A percentile compares a stretch with the other conserved stretches of the same genome.
Evolutionary conservation across 208 protist species (phyloP).

Genomic region (Trypanosoma melophagium): DNA sequence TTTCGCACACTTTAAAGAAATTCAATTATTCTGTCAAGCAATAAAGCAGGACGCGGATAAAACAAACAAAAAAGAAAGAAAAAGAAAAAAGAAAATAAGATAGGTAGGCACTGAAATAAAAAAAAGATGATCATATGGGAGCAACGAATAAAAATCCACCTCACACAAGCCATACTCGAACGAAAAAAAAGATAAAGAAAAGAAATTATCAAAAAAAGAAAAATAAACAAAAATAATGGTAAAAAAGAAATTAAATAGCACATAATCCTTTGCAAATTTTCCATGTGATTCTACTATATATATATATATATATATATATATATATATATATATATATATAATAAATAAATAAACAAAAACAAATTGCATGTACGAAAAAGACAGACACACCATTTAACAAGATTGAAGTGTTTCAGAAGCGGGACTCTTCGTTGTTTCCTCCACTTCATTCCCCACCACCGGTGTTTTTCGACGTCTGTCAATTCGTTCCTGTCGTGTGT

Average conservation of each 20-base stretch:
- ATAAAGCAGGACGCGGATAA: background rate
- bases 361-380: background rate
- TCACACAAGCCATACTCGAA: background rate
- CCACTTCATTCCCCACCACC: background rate
- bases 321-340: background rate
- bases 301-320: background rate
- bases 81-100: conserved; percentile 4
- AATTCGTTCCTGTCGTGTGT: conserved; percentile 13
- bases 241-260: background rate
- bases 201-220: background rate
- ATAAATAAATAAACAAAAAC: background rate
- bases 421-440: background rate
- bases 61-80: background rate
- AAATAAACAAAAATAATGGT: background rate
- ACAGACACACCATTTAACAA: background rate
- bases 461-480: conserved; percentile 5
- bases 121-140: too few species aligned
- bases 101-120: too few species aligned
- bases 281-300: background rate
- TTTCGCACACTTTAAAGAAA: background rate
- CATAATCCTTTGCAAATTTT: background rate
- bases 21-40: background rate
- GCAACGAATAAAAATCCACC: too few species aligned
- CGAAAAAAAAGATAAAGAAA: background rate
- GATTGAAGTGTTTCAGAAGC: background rate